phyloP scores from a whole-genome alignment of 495 filamentous ascomycete genomes.

The Glonium stellatum region DNA sequence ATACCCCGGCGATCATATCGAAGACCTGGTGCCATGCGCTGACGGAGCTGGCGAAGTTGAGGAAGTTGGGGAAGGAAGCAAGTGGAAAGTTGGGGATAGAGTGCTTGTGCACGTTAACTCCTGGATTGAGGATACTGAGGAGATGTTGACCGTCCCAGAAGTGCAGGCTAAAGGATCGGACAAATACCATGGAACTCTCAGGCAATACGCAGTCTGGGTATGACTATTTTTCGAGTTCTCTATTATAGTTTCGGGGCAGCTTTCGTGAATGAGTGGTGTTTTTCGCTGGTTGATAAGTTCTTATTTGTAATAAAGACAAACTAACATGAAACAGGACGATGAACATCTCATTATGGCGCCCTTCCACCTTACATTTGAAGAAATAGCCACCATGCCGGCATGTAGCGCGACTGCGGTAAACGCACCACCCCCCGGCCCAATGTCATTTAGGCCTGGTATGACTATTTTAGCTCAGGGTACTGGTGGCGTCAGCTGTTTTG shows the following conservation, averaged over 20 bases:
- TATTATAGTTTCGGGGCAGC: neutral
- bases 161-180: neutral
- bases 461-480: constrained; percentile 33
- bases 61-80: constrained; percentile 9
- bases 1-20: constrained; percentile 12
- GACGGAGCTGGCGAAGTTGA: constrained; percentile 17
- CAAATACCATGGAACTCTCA: neutral
- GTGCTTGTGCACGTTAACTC: neutral
- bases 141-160: neutral
- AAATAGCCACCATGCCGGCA: constrained; percentile 10
- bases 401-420: constrained; percentile 9
- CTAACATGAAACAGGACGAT: constrained; percentile 11
- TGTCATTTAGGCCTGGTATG: constrained; percentile 8
- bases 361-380: constrained; percentile 7
- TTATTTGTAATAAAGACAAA: too few relatives aligned
- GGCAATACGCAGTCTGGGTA: constrained; percentile 2
- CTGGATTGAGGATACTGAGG: neutral
- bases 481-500: constrained; percentile 29
- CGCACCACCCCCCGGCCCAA: constrained; percentile 11
- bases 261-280: neutral
- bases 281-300: neutral
- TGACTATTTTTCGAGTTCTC: neutral
- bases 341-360: constrained; percentile 13
- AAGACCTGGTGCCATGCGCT: constrained; percentile 11
- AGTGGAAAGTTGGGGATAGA: constrained; percentile 14